Evolutionary conservation across 306 rosid genomes (phyloP).

Genomic region (Glycine soja): DNA sequence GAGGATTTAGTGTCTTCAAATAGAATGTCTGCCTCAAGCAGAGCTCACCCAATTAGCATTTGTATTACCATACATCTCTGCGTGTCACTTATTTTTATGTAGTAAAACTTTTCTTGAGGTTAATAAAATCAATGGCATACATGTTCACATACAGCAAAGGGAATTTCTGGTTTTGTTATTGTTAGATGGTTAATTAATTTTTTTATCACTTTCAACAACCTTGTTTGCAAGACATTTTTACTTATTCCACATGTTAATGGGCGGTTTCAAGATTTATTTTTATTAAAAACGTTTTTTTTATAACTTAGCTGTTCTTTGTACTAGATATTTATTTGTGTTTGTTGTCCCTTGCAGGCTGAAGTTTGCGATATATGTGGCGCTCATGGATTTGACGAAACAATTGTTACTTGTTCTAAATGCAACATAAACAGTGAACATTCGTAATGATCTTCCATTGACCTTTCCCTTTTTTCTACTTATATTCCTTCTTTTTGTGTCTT

Average conservation of each 20-base stretch:
- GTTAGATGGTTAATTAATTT: not conserved
- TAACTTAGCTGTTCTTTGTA: not conserved
- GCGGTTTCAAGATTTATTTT: conserved; percentile 7
- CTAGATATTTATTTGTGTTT: conserved; percentile 22
- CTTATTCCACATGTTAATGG: not conserved
- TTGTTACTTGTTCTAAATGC: conserved; percentile 64
- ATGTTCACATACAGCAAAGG: not conserved
- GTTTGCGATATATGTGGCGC: conserved; percentile 67
- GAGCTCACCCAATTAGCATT: too few relatives aligned
- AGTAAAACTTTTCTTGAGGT: not conserved
- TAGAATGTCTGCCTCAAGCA: not conserved
- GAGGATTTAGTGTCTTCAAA: too few relatives aligned
- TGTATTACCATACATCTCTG: not conserved
- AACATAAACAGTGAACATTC: conserved; percentile 52
- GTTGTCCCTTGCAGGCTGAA: conserved; percentile 54
- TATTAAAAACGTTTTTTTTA: not conserved
- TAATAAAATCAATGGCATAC: not conserved
- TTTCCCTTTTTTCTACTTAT: conserved; percentile 5
- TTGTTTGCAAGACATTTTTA: conserved; percentile 3
- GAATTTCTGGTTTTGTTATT: not conserved
- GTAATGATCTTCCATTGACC: conserved; percentile 53
- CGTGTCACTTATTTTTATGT: not conserved
- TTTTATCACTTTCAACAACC: not conserved
- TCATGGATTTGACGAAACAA: conserved; percentile 48
- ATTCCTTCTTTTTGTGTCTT: conserved; percentile 1